Evolutionary conservation across 192 early-diverging fungal species (phyloP), one percentile per base, ranked within the genome.

Genomic region (Pilaira anomala): DNA sequence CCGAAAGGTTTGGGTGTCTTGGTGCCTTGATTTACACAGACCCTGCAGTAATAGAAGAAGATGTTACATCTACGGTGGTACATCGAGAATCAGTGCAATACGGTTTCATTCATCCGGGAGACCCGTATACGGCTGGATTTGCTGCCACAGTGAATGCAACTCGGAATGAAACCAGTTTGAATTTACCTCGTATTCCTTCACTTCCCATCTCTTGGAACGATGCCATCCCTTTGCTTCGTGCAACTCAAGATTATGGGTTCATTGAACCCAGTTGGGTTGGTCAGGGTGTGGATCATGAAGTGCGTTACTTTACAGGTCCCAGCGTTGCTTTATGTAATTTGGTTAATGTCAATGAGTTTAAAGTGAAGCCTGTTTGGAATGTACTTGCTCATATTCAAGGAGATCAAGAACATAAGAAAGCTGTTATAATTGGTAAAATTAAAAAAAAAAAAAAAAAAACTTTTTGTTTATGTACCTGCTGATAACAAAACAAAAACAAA

Each of bases 21-120:
- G 87, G 85, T 7, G 76, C 78, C 52, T 62, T 88, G 9, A 72
- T 88, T 21, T 88, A 85, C 69, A 76, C 78, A 9, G 87, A 88
- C 51, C 87, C 87, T 4, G 65, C 65, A 29, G 83, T 36, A 39
- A 19, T 52, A 24, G 39, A 52, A 14, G 16, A 54, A 19, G 22
- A 46, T n/a, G 28, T 9, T 3, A 18, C 13, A 33, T 66, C 40
- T 58, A 36, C 39, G 11, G 22, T 42, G 8, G 49, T 50, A 9
- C 36, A 58, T 22, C 18, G 56, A 14, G 56, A 58, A 7, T 58
- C 56, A 41, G 56, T 58, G 9, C 33, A 58, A 58, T 58, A 42
- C 13, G 56, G 11, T 16, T 58, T 58, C 25, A 58, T 58, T 40
- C 40, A 58, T 42, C 56, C 56, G 0, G 85, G 85, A 6, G 86